Percentiles rank a stretch among this genome's conserved stretches.
Conservation (phyloP, 208 protist species). For the Acanthamoeba rhysodes region DNA sequence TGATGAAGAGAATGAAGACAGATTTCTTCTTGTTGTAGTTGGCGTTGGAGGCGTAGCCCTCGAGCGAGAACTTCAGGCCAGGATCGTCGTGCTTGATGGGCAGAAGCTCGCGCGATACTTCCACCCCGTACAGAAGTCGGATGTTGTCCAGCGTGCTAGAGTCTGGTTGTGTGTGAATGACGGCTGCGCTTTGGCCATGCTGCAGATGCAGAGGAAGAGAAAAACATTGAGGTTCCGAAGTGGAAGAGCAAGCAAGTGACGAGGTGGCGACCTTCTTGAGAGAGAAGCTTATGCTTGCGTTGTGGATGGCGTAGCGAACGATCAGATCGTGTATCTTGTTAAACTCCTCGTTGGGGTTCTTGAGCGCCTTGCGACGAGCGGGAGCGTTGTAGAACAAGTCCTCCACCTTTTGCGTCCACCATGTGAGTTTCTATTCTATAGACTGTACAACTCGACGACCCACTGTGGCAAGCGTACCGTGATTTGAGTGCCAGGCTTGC, state of each 20-base stretch:
- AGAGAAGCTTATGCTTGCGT: slow-evolving; percentile 82
- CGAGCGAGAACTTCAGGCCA: slow-evolving; percentile 81
- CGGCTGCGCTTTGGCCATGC: slow-evolving; percentile 81
- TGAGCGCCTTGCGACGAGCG: slow-evolving; percentile 92
- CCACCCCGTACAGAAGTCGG: slow-evolving; percentile 79
- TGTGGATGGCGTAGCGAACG: slow-evolving; percentile 86
- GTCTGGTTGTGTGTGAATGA: slow-evolving; percentile 84
- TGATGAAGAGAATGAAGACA: slow-evolving; percentile 94
- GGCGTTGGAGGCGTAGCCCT: slow-evolving; percentile 89
- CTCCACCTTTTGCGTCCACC: slow-evolving; percentile 89
- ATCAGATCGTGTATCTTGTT: slow-evolving; percentile 93
- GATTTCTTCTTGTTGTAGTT: slow-evolving; percentile 91
- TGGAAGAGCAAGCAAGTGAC: not conserved
- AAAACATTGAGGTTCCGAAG: not conserved
- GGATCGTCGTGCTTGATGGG: slow-evolving; percentile 61
- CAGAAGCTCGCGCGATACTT: slow-evolving; percentile 84
- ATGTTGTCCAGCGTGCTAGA: slow-evolving; percentile 82
- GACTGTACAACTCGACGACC: not conserved
- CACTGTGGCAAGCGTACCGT: not conserved
- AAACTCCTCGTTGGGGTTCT: slow-evolving; percentile 95
- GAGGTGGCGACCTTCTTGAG: slow-evolving; percentile 84
- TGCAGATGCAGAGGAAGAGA: not conserved
- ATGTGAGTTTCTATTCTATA: not conserved
- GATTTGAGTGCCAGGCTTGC: slow-evolving; percentile 89
- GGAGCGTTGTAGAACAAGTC: slow-evolving; percentile 96